These are phyloP conservation scores for Fusarium mangiferae DNA, from an alignment of 2,329 filamentous ascomycete species.

Conservation along the genomic window DNA sequence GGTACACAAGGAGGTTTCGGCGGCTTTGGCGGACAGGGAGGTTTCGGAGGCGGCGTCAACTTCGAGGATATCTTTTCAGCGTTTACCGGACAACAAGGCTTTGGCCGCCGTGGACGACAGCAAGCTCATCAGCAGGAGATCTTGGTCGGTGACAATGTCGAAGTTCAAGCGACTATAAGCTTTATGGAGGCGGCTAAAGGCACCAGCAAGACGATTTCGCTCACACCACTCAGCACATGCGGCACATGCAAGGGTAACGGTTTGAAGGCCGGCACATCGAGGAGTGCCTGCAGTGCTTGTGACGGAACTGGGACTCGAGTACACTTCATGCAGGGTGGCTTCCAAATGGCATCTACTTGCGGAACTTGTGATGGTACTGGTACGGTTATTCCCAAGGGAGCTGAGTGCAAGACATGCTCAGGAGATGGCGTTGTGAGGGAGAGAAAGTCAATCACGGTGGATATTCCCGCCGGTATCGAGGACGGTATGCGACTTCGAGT, in stretches of 20 bases:
- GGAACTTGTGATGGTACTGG: conserved; percentile 83
- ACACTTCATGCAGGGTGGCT: conserved; percentile 90
- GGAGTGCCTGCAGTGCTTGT: conserved; percentile 80
- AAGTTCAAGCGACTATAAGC: conserved; percentile 90
- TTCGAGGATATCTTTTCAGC: conserved; percentile 96
- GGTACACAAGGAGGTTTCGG: conserved; percentile 33
- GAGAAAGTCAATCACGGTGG: conserved; percentile 83
- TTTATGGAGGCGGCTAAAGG: conserved; percentile 98
- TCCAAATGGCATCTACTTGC: conserved; percentile 96
- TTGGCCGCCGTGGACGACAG: conserved; percentile 59
- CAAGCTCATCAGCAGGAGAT: conserved; percentile 82
- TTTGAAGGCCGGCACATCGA: conserved; percentile 81
- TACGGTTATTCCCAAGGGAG: conserved; percentile 77
- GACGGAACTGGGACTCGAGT: conserved; percentile 88
- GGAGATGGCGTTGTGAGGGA: conserved; percentile 89
- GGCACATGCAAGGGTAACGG: conserved; percentile 86
- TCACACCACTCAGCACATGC: conserved; percentile 84
- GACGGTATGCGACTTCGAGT: conserved; percentile 94
- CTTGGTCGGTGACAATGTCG: conserved; percentile 93
- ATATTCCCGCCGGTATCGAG: conserved; percentile 95
- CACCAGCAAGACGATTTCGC: conserved; percentile 84
- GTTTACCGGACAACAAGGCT: conserved; percentile 71
- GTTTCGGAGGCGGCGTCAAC: conserved; percentile 86
- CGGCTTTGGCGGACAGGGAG: conserved; percentile 60
- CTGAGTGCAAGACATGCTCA: conserved; percentile 81